phyloP scores from a whole-genome alignment of 1,284 basidiomycete species.

The Veloboletus limbatus region DNA sequence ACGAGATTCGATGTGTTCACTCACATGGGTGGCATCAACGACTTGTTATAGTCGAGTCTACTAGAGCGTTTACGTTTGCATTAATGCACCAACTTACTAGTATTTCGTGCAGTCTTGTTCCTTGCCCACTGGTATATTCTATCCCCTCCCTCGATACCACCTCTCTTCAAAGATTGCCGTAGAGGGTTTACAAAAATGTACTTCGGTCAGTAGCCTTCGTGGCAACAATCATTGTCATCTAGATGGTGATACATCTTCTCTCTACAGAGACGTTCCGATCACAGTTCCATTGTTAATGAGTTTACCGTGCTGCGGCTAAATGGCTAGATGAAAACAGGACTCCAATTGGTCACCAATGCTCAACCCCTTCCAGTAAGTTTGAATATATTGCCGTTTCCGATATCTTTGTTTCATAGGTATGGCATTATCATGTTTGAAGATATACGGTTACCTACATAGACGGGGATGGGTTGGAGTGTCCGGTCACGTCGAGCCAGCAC shows the following conservation, averaged over 20 bases:
- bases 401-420: neutral
- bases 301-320: neutral
- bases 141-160: slow-evolving; percentile 1
- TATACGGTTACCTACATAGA: slow-evolving; percentile 2
- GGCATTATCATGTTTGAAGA: slow-evolving; percentile 5
- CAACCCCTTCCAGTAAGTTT: slow-evolving; percentile 1
- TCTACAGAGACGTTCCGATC: neutral
- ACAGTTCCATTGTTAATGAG: slow-evolving; percentile 2
- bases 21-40: slow-evolving; percentile 30
- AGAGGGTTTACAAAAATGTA: neutral
- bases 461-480: neutral
- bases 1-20: slow-evolving; percentile 3
- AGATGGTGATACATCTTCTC: neutral
- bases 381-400: too few relatives aligned
- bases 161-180: slow-evolving; percentile 4
- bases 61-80: too few relatives aligned
- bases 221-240: slow-evolving; percentile 1
- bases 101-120: too few relatives aligned
- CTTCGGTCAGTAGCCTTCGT: neutral
- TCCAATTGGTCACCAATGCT: neutral
- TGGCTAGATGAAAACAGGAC: neutral
- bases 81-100: too few relatives aligned
- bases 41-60: too few relatives aligned
- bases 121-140: slow-evolving; percentile 2
- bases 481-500: neutral